Conservation (phyloP, 176 grass and related monocot species). For the Aegilops sharonensis region DNA sequence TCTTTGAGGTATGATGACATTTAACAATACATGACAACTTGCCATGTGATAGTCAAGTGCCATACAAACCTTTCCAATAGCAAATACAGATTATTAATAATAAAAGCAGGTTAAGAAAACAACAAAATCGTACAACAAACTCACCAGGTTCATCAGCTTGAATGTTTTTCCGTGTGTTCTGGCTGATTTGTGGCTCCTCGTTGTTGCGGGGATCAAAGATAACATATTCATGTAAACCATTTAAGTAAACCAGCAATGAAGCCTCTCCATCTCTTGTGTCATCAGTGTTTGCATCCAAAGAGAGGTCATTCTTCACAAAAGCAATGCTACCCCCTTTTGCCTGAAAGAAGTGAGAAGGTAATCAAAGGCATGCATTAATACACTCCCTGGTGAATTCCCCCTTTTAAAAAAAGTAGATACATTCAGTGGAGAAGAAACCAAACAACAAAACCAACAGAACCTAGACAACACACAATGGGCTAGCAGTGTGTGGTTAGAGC, state of each 20-base stretch:
- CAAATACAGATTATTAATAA: background rate
- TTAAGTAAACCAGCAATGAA: slow-evolving; percentile 59
- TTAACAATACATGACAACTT: background rate
- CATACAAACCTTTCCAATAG: background rate
- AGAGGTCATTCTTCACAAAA: slow-evolving; percentile 55
- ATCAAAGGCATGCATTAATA: background rate
- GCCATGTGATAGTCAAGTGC: background rate
- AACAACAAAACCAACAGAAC: background rate
- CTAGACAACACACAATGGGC: slow-evolving; percentile 5
- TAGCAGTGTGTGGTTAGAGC: background rate
- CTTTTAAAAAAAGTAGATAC: background rate
- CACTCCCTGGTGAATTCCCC: background rate
- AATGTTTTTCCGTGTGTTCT: slow-evolving; percentile 36
- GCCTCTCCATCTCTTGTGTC: slow-evolving; percentile 23
- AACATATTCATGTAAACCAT: slow-evolving; percentile 73
- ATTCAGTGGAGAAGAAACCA: slow-evolving; percentile 12
- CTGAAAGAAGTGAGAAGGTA: slow-evolving; percentile 38
- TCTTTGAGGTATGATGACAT: background rate
- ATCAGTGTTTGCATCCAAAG: slow-evolving; percentile 29
- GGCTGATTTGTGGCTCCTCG: slow-evolving; percentile 31
- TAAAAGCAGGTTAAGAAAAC: background rate
- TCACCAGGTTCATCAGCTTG: slow-evolving; percentile 60
- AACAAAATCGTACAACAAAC: slow-evolving; percentile 25
- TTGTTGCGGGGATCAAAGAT: slow-evolving; percentile 72
- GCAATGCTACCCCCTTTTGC: slow-evolving; percentile 66